phyloP scores from a whole-genome alignment of 176 grass and related monocot species.

The Pontederia paniculata region DNA sequence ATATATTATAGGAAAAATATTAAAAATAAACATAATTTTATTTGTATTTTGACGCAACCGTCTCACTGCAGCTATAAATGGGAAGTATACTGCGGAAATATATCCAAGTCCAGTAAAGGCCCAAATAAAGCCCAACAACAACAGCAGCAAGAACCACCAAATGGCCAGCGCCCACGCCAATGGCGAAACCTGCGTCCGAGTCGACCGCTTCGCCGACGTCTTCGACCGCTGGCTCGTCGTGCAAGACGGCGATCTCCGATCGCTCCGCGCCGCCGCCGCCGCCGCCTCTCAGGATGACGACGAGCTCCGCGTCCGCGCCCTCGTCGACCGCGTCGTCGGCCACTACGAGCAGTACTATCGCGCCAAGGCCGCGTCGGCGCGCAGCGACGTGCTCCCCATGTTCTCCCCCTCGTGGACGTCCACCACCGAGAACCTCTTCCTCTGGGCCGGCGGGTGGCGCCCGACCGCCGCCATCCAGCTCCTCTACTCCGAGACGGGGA shows the following conservation, averaged over 20 bases:
- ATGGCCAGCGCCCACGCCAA: background rate
- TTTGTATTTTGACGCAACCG: no score
- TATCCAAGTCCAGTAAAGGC: no score
- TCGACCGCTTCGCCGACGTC: conserved; percentile 29
- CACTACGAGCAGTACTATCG: conserved; percentile 74
- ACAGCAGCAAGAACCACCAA: no score
- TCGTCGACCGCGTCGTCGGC: conserved; percentile 32
- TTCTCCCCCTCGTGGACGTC: conserved; percentile 66
- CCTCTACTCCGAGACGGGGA: conserved; percentile 53
- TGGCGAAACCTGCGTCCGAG: no score
- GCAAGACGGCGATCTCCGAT: conserved; percentile 43
- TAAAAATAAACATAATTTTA: no score
- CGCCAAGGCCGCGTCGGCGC: conserved; percentile 38
- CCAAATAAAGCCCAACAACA: no score
- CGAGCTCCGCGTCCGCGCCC: conserved; percentile 11
- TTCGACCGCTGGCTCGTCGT: conserved; percentile 44
- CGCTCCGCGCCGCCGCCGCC: conserved; percentile 28
- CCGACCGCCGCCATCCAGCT: conserved; percentile 54
- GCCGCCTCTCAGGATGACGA: background rate
- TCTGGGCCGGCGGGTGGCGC: conserved; percentile 71
- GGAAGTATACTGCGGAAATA: no score
- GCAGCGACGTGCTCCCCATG: conserved; percentile 37
- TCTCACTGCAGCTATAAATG: no score
- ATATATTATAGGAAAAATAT: no score
- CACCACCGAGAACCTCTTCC: conserved; percentile 60